Evolutionary conservation across 768 basidiomycete species (phyloP), one percentile per base, ranked within the genome.

Genomic region (Neoboletus subvelutipes): DNA sequence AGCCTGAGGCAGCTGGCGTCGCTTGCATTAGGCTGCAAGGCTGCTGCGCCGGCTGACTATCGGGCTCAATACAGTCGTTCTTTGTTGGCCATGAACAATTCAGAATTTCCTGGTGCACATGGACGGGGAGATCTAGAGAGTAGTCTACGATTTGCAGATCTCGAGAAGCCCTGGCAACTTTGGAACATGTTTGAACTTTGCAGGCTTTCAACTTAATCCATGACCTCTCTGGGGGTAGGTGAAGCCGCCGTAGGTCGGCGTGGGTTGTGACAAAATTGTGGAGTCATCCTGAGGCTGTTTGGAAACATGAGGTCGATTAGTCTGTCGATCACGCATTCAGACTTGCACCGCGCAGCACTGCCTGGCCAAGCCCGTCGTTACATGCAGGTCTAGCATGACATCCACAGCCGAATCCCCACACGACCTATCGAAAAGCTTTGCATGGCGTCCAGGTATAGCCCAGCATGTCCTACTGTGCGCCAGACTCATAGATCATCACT

Each of bases 371-470:
- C 42, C 31, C 29, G 29, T 47, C 12, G 46, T 37, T 13, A 11
- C 20, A 39, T 39, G 39, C 39, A 22, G 39, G 29, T 52, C 33
- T n/a, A 49, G 6, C 50, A 73, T 70, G 70, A 20, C 55, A 20
- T 59, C 68, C 50, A 50, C 61, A 52, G 33, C 54, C 42, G 59
- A 57, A 36, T 53, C 28, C 17, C 20, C 52, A 13, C 54, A 62
- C 40, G 34, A 43, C 42, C 57, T 57, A 18, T 65, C 60, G n/a
- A 60, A 57, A 53, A 59, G 58, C 39, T 81, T 81, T 57, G 73
- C 78, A 59, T 86, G 83, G 85, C 71, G 70, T 47, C 74, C 78
- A 76, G 84, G 85, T 83, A 73, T 52, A 63, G 45, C 41, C 53
- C 39, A 33, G 41, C 33, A 37, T 45, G 22, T 31, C 5, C 28